Evolutionary conservation across 2,329 filamentous ascomycete genomes (phyloP), one percentile per base, ranked within the genome.

Genomic region (Escovopsis sp.): DNA sequence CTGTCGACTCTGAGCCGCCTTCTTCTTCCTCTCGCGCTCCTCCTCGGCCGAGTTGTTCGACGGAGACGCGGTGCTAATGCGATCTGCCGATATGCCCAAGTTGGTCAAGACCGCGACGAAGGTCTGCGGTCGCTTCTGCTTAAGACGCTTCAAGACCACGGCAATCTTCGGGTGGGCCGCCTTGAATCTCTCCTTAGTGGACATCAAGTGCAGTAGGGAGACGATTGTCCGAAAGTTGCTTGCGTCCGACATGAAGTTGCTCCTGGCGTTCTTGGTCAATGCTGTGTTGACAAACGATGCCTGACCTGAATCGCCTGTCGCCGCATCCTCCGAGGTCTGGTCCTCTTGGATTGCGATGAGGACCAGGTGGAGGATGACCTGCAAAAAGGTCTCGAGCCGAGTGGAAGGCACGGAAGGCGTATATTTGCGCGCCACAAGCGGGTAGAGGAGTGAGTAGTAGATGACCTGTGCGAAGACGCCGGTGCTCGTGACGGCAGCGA

Each of bases 341-440:
- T 96, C 91, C 61, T 96, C 91, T 3, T 84, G 67, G 36, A 94
- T 80, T 12, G 88, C 88, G 40, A 95, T 77, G 35, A 96, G 73
- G 4, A 86, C 72, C 10, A 98, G 69, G 59, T 98, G 91, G 30
- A 98, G 65, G 2, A 94, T 80, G 38, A 95, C 83, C 55, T 96
- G 89, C 30, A 96, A 65, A 61, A 94, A 95, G 0, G 85, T 82
- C 62, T 98, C 91, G 8, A 95, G 73, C 42, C 91, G 77, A 1
- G 88, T 94, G 10, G 73, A 70, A 8, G 86, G 85, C 26, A 96
- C 80, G 15, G 70, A 76, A 0, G 85, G 82, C 1, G 83, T 86
- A 26, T 77, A 70, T 39, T 73, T 71, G 43, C 77, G 69, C 19
- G 79, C 79, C 28, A 80, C 76, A 5, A 93, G 65, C 2, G 85